These are phyloP conservation scores for Lepiota brunneoincarnata DNA, from an alignment of 768 basidiomycete species.

Conservation along the genomic window DNA sequence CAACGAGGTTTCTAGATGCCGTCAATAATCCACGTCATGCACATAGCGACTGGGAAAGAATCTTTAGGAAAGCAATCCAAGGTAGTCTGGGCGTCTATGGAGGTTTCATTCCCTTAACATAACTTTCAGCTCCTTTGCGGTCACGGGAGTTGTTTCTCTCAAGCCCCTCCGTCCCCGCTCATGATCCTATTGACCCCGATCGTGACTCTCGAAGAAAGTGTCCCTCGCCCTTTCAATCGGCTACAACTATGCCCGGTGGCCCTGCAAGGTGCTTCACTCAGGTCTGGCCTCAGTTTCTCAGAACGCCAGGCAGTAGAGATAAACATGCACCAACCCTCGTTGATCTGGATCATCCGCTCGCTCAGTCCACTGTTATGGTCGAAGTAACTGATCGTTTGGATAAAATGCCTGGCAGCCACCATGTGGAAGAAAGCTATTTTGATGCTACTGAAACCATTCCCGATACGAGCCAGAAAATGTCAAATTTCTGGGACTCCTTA, in stretches of 20 bases:
- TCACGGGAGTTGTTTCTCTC: not conserved
- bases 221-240: no score
- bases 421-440: constrained; percentile 1
- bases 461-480: constrained; percentile 21
- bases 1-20: constrained; percentile 9
- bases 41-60: constrained; percentile 39
- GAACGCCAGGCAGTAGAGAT: constrained; percentile 15
- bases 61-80: constrained; percentile 25
- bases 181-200: no score
- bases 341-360: not conserved
- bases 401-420: not conserved
- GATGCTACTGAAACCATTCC: not conserved
- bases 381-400: not conserved
- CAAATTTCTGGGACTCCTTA: constrained; percentile 44
- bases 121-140: not conserved
- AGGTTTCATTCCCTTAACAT: no score
- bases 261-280: not conserved
- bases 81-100: constrained; percentile 19
- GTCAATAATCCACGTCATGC: not conserved
- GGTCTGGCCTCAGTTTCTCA: constrained; percentile 10
- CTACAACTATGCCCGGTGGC: no score
- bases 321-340: not conserved
- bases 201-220: no score
- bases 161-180: no score
- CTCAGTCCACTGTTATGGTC: not conserved